Percentiles rank a stretch among this genome's conserved stretches.
Conservation (phyloP, 768 basidiomycete species). For the Kwoniella botswanensis region DNA sequence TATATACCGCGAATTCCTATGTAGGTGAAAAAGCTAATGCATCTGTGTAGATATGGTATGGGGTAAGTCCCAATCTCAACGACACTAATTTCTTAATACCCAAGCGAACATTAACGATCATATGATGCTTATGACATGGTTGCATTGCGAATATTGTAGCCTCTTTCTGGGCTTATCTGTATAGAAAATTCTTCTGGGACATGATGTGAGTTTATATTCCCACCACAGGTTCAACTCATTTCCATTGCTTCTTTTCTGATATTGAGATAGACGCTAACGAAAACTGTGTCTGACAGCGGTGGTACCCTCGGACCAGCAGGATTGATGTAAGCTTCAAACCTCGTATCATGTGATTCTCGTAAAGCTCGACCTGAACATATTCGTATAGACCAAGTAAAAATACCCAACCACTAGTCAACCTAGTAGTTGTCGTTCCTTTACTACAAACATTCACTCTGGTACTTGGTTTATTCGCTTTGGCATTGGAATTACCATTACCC, state of each 20-base stretch:
- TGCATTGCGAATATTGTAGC: conserved; percentile 56
- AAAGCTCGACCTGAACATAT: too few relatives aligned
- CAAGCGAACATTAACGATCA: not conserved
- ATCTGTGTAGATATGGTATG: conserved; percentile 15
- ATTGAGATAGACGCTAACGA: not conserved
- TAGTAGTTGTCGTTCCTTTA: conserved; percentile 79
- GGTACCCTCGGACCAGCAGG: conserved; percentile 65
- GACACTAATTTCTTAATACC: conserved; percentile 45
- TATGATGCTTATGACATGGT: conserved; percentile 67
- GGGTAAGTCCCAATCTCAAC: conserved; percentile 1
- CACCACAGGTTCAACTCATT: not conserved
- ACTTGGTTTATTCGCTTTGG: conserved; percentile 66
- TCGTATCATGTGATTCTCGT: not conserved
- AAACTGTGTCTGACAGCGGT: conserved; percentile 56
- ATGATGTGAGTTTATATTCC: conserved; percentile 63
- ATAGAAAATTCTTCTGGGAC: conserved; percentile 97
- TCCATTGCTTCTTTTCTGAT: too few relatives aligned
- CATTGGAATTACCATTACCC: conserved; percentile 75
- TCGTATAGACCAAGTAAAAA: conserved; percentile 66
- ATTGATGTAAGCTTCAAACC: conserved; percentile 42
- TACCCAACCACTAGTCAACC: conserved; percentile 68
- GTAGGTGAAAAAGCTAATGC: not conserved
- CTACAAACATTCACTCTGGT: conserved; percentile 73
- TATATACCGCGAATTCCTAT: not conserved
- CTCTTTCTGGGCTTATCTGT: conserved; percentile 76